Evolutionary conservation across 805 yeast species (phyloP).

Genomic region (Starmerella riodocensis): DNA sequence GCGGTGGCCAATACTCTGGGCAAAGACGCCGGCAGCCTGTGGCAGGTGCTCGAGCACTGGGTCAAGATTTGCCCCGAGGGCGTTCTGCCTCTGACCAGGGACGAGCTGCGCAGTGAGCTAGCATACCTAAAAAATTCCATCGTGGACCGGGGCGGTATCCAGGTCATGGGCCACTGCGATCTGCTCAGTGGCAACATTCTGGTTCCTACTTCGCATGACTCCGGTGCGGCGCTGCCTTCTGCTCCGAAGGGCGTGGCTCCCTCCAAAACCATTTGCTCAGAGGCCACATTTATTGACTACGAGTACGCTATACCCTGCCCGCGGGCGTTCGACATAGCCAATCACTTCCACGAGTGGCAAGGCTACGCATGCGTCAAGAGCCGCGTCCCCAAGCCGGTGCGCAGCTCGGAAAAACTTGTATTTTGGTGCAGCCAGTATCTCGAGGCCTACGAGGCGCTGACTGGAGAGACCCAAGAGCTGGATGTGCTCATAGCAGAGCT

Average conservation of each 20-base stretch:
- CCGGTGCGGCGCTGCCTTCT: constrained; percentile 4
- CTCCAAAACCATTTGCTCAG: too few relatives aligned
- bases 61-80: constrained; percentile 44
- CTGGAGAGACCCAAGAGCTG: constrained; percentile 26
- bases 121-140: constrained; percentile 39
- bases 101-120: constrained; percentile 38
- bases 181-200: constrained; percentile 62
- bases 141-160: constrained; percentile 34
- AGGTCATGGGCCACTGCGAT: constrained; percentile 59
- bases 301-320: constrained; percentile 65
- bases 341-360: constrained; percentile 70
- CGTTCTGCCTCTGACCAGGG: constrained; percentile 28
- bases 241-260: constrained; percentile 6
- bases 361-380: constrained; percentile 58
- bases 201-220: constrained; percentile 33
- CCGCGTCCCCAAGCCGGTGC: constrained; percentile 43
- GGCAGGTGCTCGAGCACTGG: constrained; percentile 55
- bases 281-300: constrained; percentile 50
- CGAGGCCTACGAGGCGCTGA: constrained; percentile 22
- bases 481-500: constrained; percentile 43
- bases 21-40: constrained; percentile 31
- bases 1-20: constrained; percentile 9
- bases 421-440: constrained; percentile 51
- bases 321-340: constrained; percentile 60
- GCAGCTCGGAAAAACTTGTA: constrained; percentile 34